Conservation (phyloP, 495 filamentous ascomycete species). For the Astrocystis sublimbata region DNA sequence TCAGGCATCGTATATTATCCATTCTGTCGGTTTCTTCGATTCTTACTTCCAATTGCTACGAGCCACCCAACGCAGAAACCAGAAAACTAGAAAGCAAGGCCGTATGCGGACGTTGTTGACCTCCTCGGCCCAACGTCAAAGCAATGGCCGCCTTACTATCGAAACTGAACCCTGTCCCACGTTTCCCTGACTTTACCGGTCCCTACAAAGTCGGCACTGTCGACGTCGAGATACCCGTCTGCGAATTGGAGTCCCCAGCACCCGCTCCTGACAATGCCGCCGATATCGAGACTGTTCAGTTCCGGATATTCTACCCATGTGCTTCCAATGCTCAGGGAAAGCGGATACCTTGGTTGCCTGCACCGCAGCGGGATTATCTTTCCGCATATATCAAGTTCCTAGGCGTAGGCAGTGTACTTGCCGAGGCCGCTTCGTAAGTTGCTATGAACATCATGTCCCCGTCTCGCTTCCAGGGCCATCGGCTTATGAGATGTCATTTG, state of each 20-base stretch:
- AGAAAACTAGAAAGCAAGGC: too few relatives aligned
- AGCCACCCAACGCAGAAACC: neutral
- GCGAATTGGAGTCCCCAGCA: constrained; percentile 55
- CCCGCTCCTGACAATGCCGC: constrained; percentile 50
- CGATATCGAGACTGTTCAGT: constrained; percentile 64
- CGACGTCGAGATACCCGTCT: constrained; percentile 71
- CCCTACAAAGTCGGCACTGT: constrained; percentile 72
- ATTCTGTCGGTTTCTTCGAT: neutral
- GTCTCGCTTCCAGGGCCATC: neutral
- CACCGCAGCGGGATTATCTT: constrained; percentile 68
- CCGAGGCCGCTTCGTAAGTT: constrained; percentile 62
- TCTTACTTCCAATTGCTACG: neutral
- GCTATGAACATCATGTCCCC: neutral
- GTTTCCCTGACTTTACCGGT: constrained; percentile 69
- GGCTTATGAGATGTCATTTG: neutral
- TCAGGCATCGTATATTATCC: neutral
- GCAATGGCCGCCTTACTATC: constrained; percentile 36
- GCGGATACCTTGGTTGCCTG: constrained; percentile 67
- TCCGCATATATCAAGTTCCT: constrained; percentile 69
- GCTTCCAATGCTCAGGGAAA: constrained; percentile 42
- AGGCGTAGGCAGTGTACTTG: constrained; percentile 54
- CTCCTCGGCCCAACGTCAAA: constrained; percentile 10
- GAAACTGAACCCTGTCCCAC: constrained; percentile 55
- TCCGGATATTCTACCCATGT: constrained; percentile 75
- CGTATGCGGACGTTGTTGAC: neutral